Evolutionary conservation across 257 asterid species (phyloP).

Genomic region (Solanum chaucha): DNA sequence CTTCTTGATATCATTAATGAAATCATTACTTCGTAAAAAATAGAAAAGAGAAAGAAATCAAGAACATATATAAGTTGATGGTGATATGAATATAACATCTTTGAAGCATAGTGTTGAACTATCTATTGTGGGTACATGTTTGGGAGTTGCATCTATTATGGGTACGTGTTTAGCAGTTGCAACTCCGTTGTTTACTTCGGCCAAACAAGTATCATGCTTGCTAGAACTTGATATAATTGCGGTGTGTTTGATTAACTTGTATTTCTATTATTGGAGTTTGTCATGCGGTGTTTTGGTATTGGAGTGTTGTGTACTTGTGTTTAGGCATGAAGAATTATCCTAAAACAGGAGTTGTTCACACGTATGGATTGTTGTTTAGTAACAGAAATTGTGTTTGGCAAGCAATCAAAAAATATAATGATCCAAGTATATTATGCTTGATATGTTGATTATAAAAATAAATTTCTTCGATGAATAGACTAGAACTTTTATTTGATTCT

Average conservation of each 20-base stretch:
- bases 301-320: no score
- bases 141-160: neutral
- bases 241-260: neutral
- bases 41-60: neutral
- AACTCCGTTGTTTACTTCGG: neutral
- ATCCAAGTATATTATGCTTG: neutral
- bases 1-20: neutral
- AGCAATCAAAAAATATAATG: neutral
- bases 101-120: neutral
- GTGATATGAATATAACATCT: neutral
- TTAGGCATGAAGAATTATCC: neutral
- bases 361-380: neutral
- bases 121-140: neutral
- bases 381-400: neutral
- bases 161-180: neutral
- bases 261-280: no score
- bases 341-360: no score
- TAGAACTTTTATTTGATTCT: neutral
- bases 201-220: no score
- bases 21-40: neutral
- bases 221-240: no score
- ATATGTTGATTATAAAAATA: no score
- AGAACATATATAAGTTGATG: neutral
- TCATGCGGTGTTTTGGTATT: no score
- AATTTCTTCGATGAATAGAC: no score